Evolutionary conservation across 1,284 basidiomycete genomes (phyloP).

Genomic region (Naganishia cerealis): DNA sequence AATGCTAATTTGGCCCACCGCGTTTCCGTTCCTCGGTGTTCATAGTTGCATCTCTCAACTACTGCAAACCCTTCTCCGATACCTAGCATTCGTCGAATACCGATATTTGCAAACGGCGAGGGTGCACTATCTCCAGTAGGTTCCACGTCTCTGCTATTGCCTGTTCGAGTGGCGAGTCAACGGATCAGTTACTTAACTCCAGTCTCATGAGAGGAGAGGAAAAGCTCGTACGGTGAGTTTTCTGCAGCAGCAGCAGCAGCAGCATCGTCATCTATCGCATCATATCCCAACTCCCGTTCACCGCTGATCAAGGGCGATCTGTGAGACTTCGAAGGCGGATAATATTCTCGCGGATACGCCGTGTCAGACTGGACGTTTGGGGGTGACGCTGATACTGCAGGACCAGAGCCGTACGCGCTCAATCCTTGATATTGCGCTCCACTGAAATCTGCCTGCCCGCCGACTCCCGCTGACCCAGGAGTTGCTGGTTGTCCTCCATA

Average conservation of each 20-base stretch:
- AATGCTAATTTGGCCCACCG: conserved; percentile 5
- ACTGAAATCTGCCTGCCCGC: conserved; percentile 13
- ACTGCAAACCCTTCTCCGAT: not conserved
- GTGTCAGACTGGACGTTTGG: not conserved
- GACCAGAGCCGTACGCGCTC: conserved; percentile 2
- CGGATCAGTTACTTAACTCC: conserved; percentile 5
- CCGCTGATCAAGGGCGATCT: conserved; percentile 25
- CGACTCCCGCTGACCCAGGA: conserved; percentile 7
- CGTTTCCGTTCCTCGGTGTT: not conserved
- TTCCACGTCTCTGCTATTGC: conserved; percentile 9
- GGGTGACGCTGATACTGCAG: conserved; percentile 18
- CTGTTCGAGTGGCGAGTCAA: conserved; percentile 6
- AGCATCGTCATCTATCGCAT: conserved; percentile 8
- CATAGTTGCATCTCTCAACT: too few species aligned
- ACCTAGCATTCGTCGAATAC: not conserved
- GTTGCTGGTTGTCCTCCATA: conserved; percentile 20
- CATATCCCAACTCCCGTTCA: conserved; percentile 18
- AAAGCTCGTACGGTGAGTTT: conserved; percentile 9
- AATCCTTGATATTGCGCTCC: conserved; percentile 8
- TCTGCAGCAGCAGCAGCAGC: conserved; percentile 8
- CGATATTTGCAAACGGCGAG: not conserved
- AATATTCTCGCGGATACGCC: conserved; percentile 23
- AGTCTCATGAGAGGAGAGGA: not conserved
- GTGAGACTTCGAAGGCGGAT: conserved; percentile 11
- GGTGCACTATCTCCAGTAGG: not conserved